These are phyloP conservation scores for Pseudotsuga menziesii DNA, from an alignment of 75 land plant genomes.

Conservation along the genomic window DNA sequence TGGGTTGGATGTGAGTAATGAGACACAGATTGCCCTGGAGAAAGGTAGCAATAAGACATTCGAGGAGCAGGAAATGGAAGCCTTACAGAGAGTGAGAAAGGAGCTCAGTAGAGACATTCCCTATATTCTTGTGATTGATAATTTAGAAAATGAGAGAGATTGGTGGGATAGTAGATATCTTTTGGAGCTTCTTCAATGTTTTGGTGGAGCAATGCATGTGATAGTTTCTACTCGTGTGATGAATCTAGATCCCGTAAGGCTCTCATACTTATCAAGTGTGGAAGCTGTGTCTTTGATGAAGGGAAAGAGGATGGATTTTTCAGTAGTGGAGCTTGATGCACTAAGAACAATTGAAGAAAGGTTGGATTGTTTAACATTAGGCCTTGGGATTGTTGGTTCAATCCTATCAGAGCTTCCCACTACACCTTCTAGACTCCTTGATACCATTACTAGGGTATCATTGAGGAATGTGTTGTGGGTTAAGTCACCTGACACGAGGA, in stretches of 20 bases:
- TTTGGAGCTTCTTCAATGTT: constrained; percentile 77
- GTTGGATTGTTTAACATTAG: constrained; percentile 65
- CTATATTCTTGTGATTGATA: constrained; percentile 79
- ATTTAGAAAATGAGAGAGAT: constrained; percentile 81
- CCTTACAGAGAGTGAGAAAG: constrained; percentile 50
- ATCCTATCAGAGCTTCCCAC: constrained; percentile 57
- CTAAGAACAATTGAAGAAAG: constrained; percentile 73
- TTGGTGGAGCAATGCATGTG: constrained; percentile 76
- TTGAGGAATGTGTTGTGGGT: constrained; percentile 34
- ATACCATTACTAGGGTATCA: constrained; percentile 61
- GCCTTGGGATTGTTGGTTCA: constrained; percentile 72
- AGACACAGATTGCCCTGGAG: constrained; percentile 25
- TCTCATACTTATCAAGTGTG: constrained; percentile 67
- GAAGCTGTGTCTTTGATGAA: constrained; percentile 85
- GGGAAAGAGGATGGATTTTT: constrained; percentile 43
- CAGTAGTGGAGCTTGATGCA: constrained; percentile 65
- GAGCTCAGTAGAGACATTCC: constrained; percentile 87
- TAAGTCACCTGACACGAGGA: too few relatives aligned
- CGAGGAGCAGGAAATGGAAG: constrained; percentile 81
- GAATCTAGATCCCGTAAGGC: constrained; percentile 62
- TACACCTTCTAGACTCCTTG: constrained; percentile 38
- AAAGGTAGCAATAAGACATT: constrained; percentile 55
- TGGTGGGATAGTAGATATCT: constrained; percentile 78
- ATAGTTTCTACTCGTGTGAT: constrained; percentile 73
- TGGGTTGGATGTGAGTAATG: constrained; percentile 66